Percentiles rank a stretch among this genome's conserved stretches.
These are phyloP conservation scores for Paecilomyces variotii DNA, from an alignment of 2,329 filamentous ascomycete genomes.

Conservation along the genomic window DNA sequence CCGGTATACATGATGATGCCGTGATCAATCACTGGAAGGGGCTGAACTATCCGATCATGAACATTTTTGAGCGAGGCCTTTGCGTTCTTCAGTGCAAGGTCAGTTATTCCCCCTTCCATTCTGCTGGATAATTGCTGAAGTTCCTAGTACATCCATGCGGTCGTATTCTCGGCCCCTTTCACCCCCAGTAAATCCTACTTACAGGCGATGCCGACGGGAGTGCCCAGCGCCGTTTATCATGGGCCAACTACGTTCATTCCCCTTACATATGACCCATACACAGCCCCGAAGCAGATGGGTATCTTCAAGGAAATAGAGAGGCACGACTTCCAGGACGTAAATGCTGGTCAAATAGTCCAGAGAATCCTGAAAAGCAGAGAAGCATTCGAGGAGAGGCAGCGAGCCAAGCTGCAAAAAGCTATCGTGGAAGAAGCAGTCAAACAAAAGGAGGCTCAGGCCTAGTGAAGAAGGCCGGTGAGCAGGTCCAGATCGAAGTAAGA, in stretches of 20 bases:
- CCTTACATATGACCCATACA: slow-evolving; percentile 69
- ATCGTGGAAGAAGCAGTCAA: slow-evolving; percentile 53
- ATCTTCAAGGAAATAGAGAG: slow-evolving; percentile 72
- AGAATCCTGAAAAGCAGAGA: slow-evolving; percentile 80
- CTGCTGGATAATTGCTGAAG: slow-evolving; percentile 6
- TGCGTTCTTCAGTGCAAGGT: slow-evolving; percentile 93
- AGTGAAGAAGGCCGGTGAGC: neutral
- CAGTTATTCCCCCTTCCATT: slow-evolving; percentile 23
- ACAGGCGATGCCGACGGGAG: slow-evolving; percentile 61
- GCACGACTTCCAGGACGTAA: slow-evolving; percentile 79
- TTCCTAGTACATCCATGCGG: slow-evolving; percentile 69
- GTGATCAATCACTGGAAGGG: slow-evolving; percentile 97
- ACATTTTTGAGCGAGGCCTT: slow-evolving; percentile 90
- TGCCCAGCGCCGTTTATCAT: slow-evolving; percentile 80
- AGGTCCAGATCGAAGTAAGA: neutral
- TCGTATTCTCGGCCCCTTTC: slow-evolving; percentile 86
- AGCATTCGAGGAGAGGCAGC: slow-evolving; percentile 85
- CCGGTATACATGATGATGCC: slow-evolving; percentile 86
- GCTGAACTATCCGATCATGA: slow-evolving; percentile 99
- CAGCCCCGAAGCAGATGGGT: slow-evolving; percentile 68
- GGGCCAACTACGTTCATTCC: slow-evolving; percentile 90
- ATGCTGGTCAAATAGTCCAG: slow-evolving; percentile 84
- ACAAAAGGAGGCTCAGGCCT: slow-evolving; percentile 3
- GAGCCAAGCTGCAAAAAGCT: slow-evolving; percentile 81
- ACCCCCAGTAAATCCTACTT: slow-evolving; percentile 75